phyloP scores from a whole-genome alignment of 2,329 filamentous ascomycete genomes.

The Fusarium anthophilum region DNA sequence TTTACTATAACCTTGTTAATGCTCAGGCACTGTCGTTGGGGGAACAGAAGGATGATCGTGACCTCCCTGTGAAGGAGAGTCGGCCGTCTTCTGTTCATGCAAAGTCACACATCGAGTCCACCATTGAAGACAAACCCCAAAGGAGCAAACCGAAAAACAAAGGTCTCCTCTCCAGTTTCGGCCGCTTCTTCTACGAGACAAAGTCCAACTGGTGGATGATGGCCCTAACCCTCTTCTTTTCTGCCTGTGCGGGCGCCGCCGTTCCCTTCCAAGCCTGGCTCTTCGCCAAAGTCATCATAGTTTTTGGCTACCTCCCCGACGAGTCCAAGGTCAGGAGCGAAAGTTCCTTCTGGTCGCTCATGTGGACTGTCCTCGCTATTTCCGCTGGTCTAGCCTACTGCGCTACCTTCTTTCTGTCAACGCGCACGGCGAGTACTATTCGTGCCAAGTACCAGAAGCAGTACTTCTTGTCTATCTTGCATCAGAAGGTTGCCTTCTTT shows the following conservation, averaged over 20 bases:
- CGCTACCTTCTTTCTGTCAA: neutral
- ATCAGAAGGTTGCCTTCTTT: slow-evolving; percentile 67
- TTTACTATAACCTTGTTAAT: slow-evolving; percentile 74
- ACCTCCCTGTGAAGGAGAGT: rapidly evolving
- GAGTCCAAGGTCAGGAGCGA: neutral
- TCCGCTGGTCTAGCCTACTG: neutral
- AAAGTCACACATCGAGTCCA: neutral
- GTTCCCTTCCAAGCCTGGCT: slow-evolving; percentile 63
- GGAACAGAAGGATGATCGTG: slow-evolving; percentile 42
- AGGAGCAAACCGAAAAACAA: slow-evolving; percentile 1
- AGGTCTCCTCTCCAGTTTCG: slow-evolving; percentile 55
- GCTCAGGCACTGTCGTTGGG: slow-evolving; percentile 67
- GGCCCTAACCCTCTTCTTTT: slow-evolving; percentile 41
- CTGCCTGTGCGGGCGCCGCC: slow-evolving; percentile 55
- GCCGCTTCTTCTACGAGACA: slow-evolving; percentile 62
- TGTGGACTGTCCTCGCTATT: neutral
- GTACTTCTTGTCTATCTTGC: slow-evolving; percentile 67
- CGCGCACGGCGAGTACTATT: neutral
- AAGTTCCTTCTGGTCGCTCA: neutral
- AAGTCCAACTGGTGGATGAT: neutral
- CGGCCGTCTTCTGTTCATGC: neutral
- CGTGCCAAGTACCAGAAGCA: slow-evolving; percentile 65
- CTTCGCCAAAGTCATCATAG: slow-evolving; percentile 62
- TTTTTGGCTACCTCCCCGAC: slow-evolving; percentile 49
- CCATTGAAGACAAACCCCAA: neutral